These are phyloP conservation scores for Tylopilus balloui DNA, from an alignment of 768 basidiomycete species.

Conservation along the genomic window DNA sequence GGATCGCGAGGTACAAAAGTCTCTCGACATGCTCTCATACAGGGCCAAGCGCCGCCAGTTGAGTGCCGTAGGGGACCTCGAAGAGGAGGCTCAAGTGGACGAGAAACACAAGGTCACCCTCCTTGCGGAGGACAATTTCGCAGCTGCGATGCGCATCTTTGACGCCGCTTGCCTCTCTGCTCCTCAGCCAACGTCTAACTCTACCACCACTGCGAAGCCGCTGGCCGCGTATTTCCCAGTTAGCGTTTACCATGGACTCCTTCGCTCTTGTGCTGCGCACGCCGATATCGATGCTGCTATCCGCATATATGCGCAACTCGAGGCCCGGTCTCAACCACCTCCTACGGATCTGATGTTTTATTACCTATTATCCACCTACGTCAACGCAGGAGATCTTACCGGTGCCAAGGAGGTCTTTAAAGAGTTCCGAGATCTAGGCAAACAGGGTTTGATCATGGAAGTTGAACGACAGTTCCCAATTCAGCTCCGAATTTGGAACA, in stretches of 20 bases:
- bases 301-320: conserved; percentile 59
- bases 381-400: conserved; percentile 44
- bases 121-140: conserved; percentile 63
- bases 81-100: conserved; percentile 19
- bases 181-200: conserved; percentile 15
- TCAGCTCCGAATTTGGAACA: conserved; percentile 59
- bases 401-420: conserved; percentile 58
- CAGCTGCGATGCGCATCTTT: conserved; percentile 69
- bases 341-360: conserved; percentile 41
- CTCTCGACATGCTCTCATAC: conserved; percentile 41
- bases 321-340: conserved; percentile 33
- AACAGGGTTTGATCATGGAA: conserved; percentile 27
- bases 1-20: conserved; percentile 56
- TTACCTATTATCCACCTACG: conserved; percentile 56
- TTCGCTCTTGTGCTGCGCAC: conserved; percentile 59
- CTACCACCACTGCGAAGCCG: conserved; percentile 6
- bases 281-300: conserved; percentile 57
- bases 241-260: conserved; percentile 47
- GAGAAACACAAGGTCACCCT: conserved; percentile 42
- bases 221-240: conserved; percentile 27
- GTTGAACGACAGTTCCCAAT: conserved; percentile 25
- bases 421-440: conserved; percentile 47
- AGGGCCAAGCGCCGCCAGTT: conserved; percentile 35
- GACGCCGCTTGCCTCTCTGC: conserved; percentile 44
- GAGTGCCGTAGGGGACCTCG: background rate